These are phyloP conservation scores for Epichloe gansuensis DNA, from an alignment of 2,329 filamentous ascomycete species.

Conservation along the genomic window DNA sequence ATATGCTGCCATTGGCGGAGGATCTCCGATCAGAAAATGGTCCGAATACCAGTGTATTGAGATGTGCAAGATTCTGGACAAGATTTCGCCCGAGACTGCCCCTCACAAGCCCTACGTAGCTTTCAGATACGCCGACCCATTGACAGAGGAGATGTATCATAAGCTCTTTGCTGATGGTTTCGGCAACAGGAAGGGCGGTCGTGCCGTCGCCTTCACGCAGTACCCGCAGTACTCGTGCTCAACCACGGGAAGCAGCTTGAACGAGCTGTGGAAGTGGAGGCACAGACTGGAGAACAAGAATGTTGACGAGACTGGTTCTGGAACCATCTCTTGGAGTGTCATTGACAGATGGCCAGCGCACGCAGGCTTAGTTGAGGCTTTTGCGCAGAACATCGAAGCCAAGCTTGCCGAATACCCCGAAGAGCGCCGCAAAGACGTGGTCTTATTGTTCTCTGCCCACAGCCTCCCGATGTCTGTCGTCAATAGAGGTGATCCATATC, in stretches of 20 bases:
- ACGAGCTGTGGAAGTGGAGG: slow-evolving; percentile 97
- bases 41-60: slow-evolving; percentile 86
- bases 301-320: slow-evolving; percentile 39
- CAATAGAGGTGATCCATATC: slow-evolving; percentile 91
- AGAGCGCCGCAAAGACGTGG: slow-evolving; percentile 65
- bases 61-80: slow-evolving; percentile 96
- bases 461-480: slow-evolving; percentile 95
- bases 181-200: slow-evolving; percentile 75
- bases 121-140: slow-evolving; percentile 84
- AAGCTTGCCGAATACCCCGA: slow-evolving; percentile 75
- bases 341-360: slow-evolving; percentile 98
- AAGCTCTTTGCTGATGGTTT: slow-evolving; percentile 79
- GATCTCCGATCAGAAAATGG: slow-evolving; percentile 97
- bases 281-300: slow-evolving; percentile 73
- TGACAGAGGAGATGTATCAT: slow-evolving; percentile 90
- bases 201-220: slow-evolving; percentile 93
- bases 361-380: slow-evolving; percentile 76
- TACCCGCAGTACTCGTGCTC: slow-evolving; percentile 98
- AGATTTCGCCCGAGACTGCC: slow-evolving; percentile 80
- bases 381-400: slow-evolving; percentile 83
- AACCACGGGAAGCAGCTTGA: slow-evolving; percentile 89
- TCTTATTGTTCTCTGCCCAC: slow-evolving; percentile 89
- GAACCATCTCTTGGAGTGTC: slow-evolving; percentile 86
- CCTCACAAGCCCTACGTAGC: slow-evolving; percentile 97
- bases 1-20: slow-evolving; percentile 88